Evolutionary conservation across 495 filamentous ascomycete genomes (phyloP).

Genomic region (Lentithecium fluviatile): DNA sequence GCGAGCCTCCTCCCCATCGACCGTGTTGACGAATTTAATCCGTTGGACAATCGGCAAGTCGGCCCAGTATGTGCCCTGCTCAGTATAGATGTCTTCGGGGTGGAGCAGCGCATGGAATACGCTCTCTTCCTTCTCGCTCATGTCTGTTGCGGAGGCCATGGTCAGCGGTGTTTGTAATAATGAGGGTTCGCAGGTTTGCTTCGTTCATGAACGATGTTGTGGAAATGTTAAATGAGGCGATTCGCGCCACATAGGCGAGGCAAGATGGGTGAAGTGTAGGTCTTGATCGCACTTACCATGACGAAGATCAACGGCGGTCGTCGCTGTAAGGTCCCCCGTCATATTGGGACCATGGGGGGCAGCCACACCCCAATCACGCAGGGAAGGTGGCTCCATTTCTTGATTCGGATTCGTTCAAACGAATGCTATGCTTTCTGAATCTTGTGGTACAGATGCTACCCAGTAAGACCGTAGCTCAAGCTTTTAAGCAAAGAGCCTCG

Average conservation of each 20-base stretch:
- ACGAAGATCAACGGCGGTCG: conserved; percentile 37
- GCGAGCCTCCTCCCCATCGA: conserved; percentile 63
- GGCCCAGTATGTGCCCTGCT: conserved; percentile 84
- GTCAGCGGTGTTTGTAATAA: no score
- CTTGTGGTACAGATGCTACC: not conserved
- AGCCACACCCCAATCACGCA: conserved; percentile 53
- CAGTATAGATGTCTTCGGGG: conserved; percentile 78
- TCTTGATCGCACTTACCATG: not conserved
- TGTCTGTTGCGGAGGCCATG: conserved; percentile 36
- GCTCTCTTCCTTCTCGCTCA: conserved; percentile 62
- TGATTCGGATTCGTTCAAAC: not conserved
- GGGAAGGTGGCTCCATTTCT: conserved; percentile 18
- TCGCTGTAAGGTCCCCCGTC: conserved; percentile 37
- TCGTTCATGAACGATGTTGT: no score
- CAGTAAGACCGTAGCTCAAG: not conserved
- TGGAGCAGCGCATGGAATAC: conserved; percentile 73
- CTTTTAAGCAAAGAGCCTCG: not conserved
- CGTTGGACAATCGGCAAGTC: conserved; percentile 68
- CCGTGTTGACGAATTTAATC: conserved; percentile 66
- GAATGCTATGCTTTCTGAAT: no score
- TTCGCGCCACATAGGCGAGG: no score
- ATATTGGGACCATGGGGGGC: conserved; percentile 45
- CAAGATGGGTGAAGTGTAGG: no score
- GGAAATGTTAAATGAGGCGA: no score
- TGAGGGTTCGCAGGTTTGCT: no score